Percentiles rank a stretch among this genome's conserved stretches.
phyloP scores from a whole-genome alignment of 805 yeast genomes.

The Candida verbasci region DNA sequence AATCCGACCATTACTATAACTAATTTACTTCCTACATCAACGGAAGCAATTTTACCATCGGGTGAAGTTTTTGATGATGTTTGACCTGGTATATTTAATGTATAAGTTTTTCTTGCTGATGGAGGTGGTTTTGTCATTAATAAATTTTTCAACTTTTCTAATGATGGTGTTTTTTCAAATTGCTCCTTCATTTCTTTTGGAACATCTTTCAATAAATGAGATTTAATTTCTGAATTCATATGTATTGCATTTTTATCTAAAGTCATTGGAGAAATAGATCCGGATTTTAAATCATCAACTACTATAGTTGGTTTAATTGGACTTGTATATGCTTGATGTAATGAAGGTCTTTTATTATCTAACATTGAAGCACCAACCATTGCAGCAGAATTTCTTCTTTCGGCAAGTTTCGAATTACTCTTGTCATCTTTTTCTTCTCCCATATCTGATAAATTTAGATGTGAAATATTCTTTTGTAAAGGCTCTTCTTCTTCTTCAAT shows the following conservation, averaged over 20 bases:
- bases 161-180: slow-evolving; percentile 37
- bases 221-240: slow-evolving; percentile 20
- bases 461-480: slow-evolving; percentile 31
- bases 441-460: slow-evolving; percentile 34
- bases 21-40: slow-evolving; percentile 75
- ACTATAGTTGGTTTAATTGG: slow-evolving; percentile 1
- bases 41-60: slow-evolving; percentile 60
- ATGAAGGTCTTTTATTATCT: slow-evolving; percentile 2
- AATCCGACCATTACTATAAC: slow-evolving; percentile 96
- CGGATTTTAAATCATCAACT: slow-evolving; percentile 2
- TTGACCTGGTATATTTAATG: slow-evolving; percentile 89
- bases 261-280: slow-evolving; percentile 3
- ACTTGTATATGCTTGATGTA: background rate
- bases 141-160: slow-evolving; percentile 34
- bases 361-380: background rate
- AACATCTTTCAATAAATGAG: slow-evolving; percentile 28
- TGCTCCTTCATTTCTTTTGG: slow-evolving; percentile 31
- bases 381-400: background rate
- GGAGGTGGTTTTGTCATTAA: slow-evolving; percentile 36
- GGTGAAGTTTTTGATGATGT: slow-evolving; percentile 78
- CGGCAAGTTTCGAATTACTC: background rate
- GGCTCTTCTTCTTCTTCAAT: slow-evolving; percentile 7
- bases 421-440: slow-evolving; percentile 6
- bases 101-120: slow-evolving; percentile 60
- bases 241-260: slow-evolving; percentile 4